Evolutionary conservation across 371 early-diverging fungal species (phyloP), one percentile per base, ranked within the genome.

Genomic region (Funneliformis caledonium): DNA sequence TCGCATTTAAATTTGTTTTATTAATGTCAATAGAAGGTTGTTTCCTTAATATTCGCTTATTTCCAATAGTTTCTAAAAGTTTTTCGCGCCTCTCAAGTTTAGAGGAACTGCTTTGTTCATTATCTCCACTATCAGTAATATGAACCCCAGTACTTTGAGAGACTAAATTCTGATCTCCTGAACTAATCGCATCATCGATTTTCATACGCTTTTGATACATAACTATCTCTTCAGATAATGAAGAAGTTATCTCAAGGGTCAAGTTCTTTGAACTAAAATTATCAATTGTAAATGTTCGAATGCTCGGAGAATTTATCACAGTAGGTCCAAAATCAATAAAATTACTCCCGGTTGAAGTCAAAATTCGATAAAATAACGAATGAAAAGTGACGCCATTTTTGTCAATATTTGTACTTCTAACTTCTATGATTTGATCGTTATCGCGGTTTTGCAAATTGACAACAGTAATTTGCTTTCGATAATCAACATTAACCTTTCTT

Each of bases 401-500:
- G 88, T 99, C 99, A 67, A 98, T 94, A 83, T 99, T 97, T 22
- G 92, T 96, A 70, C 97, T 96, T 61, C 91, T 90, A 10, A 99
- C 96, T 76, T 97, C 95, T 33, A 99, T 91, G 59, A 94, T 94
- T 82, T 94, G 94, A 85, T 97, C 96, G 83, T 98, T 96, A 74
- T 94, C 92, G 5, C 93, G 90, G 84, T 98, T 97, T 60, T 94
- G 87, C 68, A 93, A 86, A 83, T 99, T 99, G 80, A 95, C 94
- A 19, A 98, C 90, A 0, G 96, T 96, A 26, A 99, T 92, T 84
- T 99, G 97, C 84, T 98, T 98, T 81, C 97, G 91, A 84, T 99
- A 99, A 68, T 97, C 96, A 1, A 97, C 96, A 82, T 99, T 99
- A 47, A 97, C 94, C 84, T 98, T 97, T n/a, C 98, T 93, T 2